Conservation (phyloP, 192 early-diverging fungal species). For the Coemansia guatemalensis region DNA sequence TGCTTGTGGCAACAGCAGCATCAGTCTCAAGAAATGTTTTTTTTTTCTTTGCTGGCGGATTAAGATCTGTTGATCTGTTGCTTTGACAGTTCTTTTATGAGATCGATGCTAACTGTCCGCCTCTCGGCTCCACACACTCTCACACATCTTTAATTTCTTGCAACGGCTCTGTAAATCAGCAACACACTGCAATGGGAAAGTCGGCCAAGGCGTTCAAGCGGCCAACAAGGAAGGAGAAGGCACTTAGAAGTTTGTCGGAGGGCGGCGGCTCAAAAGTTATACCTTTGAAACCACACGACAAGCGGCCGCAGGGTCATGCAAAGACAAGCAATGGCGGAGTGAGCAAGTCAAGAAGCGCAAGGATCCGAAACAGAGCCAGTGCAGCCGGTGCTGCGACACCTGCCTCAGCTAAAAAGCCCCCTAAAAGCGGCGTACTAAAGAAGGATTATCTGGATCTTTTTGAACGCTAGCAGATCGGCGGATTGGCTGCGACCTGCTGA, state of each 20-base stretch:
- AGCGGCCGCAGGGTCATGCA: neutral
- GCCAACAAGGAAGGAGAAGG: slow-evolving; percentile 65
- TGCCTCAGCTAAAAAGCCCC: slow-evolving; percentile 13
- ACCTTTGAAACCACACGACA: neutral
- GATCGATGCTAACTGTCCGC: too few relatives aligned
- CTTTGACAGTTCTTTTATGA: too few relatives aligned
- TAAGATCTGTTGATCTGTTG: too few relatives aligned
- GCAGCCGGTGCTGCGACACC: neutral
- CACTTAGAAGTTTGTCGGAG: slow-evolving; percentile 27
- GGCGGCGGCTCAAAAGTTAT: neutral
- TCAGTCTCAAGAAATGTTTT: slow-evolving; percentile 1
- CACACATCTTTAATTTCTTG: too few relatives aligned
- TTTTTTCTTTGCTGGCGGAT: slow-evolving; percentile 8
- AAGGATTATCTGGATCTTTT: slow-evolving; percentile 40
- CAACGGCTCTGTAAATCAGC: too few relatives aligned
- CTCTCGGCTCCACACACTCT: too few relatives aligned
- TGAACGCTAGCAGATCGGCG: neutral
- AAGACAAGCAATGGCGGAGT: slow-evolving; percentile 27
- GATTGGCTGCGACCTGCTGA: too few relatives aligned
- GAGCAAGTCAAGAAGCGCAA: slow-evolving; percentile 20
- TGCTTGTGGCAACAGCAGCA: neutral
- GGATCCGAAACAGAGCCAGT: slow-evolving; percentile 27
- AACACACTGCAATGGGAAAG: slow-evolving; percentile 56
- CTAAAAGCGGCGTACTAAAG: slow-evolving; percentile 6
- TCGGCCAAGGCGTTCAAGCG: slow-evolving; percentile 71